Base-by-base conservation (phyloP, 1,284 basidiomycete genomes). In the Tilletia horrida region DNA sequence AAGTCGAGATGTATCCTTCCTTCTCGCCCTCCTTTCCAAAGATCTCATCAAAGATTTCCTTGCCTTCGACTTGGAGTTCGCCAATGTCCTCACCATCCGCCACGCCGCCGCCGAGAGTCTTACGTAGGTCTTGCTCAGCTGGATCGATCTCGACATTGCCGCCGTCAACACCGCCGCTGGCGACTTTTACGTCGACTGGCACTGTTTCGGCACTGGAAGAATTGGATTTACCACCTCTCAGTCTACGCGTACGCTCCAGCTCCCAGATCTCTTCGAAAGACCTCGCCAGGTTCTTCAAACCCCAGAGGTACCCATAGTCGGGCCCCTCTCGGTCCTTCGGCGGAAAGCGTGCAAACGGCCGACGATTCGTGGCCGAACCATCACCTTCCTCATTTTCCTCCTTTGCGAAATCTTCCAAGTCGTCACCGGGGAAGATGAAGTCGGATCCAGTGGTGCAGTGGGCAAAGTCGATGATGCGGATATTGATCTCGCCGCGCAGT, bases 381-480 rank as follows among this genome's bases (percentile, higher is more conserved):
- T 68, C 40, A 8, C 23, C 31, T 13, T 70, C 70, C 44, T 70
- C 70, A 62, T 76, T 71, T 3, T 76, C n/a, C 21, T 64, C 55
- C 43, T 65, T 29, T 1, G 62, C 81, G 27, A 63, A 63, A 25
- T 40, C 35, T 2, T 25, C 31, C 16, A 31, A 25, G 44, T 63
- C 44, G 21, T 63, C 61, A 21, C 61, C 61, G 42, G 83, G 82
- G 11, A 89, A 87, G 65, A 91, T 82, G 86, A 93, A 97, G 82
- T 99, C 96, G 57, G 87, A 86, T 7, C 95, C 95, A 0, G 94
- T 97, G 8, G 94, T 97, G 68, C 95, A 97, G 82, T 97, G 95
- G 7, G 95, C 96, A 84, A 99, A 99, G 83, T 99, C 95, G 69
- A 99, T 96, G 67, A 99, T 89, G 31, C 94, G 91, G 72, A 98